phyloP scores from a whole-genome alignment of 1,284 basidiomycete species.

The Pterula multifida region DNA sequence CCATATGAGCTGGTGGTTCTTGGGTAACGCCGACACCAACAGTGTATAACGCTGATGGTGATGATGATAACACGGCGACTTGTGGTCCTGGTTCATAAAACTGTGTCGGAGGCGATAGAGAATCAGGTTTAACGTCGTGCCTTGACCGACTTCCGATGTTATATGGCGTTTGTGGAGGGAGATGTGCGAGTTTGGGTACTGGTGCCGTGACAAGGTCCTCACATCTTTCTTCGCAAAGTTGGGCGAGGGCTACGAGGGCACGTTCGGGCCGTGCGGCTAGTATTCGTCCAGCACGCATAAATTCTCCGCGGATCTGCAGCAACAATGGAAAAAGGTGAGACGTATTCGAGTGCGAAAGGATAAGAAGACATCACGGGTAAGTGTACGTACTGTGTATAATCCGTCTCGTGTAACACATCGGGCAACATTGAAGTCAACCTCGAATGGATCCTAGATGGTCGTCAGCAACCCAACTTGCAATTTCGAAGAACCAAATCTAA shows the following conservation, averaged over 20 bases:
- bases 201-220: constrained; percentile 45
- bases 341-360: constrained; percentile 6
- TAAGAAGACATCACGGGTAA: no score
- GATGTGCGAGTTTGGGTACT: constrained; percentile 31
- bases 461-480: constrained; percentile 9
- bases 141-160: constrained; percentile 40
- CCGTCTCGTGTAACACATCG: constrained; percentile 96
- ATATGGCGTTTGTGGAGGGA: constrained; percentile 60
- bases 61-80: constrained; percentile 12
- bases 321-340: constrained; percentile 4
- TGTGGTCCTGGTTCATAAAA: constrained; percentile 29
- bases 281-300: constrained; percentile 91
- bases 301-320: constrained; percentile 95
- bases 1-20: constrained; percentile 54
- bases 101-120: constrained; percentile 34
- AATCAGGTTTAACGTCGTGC: neutral
- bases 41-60: neutral
- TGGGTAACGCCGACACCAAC: neutral
- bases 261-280: constrained; percentile 69
- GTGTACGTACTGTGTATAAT: constrained; percentile 68
- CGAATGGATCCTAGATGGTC: constrained; percentile 81
- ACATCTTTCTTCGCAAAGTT: constrained; percentile 73
- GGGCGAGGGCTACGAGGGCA: constrained; percentile 68
- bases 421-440: constrained; percentile 90
- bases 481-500: constrained; percentile 16